These are phyloP conservation scores for Wickerhamiella siamensis DNA, from an alignment of 805 yeast genomes.

Conservation along the genomic window DNA sequence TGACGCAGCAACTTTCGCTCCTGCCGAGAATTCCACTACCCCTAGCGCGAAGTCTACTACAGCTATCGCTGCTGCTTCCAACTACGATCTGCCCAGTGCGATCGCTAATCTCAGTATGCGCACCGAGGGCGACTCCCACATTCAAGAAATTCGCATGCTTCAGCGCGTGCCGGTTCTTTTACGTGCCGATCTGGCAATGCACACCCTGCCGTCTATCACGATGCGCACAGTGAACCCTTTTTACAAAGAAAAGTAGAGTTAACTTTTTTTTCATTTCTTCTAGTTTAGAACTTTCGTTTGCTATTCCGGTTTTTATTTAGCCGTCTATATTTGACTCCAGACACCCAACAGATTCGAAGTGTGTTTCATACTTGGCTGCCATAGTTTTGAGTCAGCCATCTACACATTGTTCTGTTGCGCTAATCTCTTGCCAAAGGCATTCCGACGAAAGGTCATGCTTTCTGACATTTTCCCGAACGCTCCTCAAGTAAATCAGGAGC, in stretches of 20 bases:
- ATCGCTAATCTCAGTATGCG: slow-evolving; percentile 34
- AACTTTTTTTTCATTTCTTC: neutral
- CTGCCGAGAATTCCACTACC: slow-evolving; percentile 27
- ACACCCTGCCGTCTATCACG: slow-evolving; percentile 75
- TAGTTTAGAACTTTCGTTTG: neutral
- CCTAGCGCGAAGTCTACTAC: slow-evolving; percentile 1
- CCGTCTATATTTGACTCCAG: no score
- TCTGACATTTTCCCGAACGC: neutral
- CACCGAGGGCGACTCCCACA: slow-evolving; percentile 43
- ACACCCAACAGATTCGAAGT: no score
- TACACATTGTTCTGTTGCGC: neutral
- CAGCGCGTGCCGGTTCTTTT: slow-evolving; percentile 62
- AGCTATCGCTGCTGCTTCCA: slow-evolving; percentile 6
- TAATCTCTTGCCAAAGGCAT: neutral
- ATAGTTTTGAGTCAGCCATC: no score
- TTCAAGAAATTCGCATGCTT: slow-evolving; percentile 74
- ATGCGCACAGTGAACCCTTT: slow-evolving; percentile 88
- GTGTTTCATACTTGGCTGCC: no score
- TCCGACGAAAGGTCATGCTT: neutral
- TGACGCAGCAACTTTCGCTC: slow-evolving; percentile 81
- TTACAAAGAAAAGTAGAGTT: neutral
- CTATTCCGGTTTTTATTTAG: neutral
- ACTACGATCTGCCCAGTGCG: slow-evolving; percentile 5
- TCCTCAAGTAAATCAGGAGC: neutral
- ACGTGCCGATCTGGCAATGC: slow-evolving; percentile 84